phyloP scores from a whole-genome alignment of 805 yeast species.

The Cyberlindnera mycetangii region DNA sequence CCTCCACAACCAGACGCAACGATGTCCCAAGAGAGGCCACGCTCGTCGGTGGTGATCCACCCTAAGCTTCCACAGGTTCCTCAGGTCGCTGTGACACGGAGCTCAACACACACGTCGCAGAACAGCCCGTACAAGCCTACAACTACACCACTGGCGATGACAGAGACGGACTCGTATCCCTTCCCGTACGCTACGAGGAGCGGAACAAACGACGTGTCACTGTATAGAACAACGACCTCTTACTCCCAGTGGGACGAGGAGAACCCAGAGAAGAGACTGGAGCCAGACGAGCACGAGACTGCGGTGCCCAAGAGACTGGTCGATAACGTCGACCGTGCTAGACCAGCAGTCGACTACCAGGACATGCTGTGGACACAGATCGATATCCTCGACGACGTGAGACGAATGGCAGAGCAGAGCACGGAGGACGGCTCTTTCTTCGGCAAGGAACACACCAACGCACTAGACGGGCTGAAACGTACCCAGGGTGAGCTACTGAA shows the following conservation, averaged over 20 bases:
- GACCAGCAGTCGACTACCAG: slow-evolving; percentile 62
- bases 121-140: neutral
- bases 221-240: slow-evolving; percentile 1
- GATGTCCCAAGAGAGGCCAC: neutral
- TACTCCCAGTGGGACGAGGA: slow-evolving; percentile 1
- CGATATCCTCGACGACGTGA: slow-evolving; percentile 80
- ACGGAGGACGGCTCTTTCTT: slow-evolving; percentile 13
- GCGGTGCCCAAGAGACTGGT: slow-evolving; percentile 19
- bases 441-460: slow-evolving; percentile 11
- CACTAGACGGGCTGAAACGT: slow-evolving; percentile 20
- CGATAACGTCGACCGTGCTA: slow-evolving; percentile 52
- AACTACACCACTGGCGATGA: neutral
- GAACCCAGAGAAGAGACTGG: neutral
- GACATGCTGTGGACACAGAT: slow-evolving; percentile 86
- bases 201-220: slow-evolving; percentile 5
- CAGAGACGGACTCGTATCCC: neutral
- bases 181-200: slow-evolving; percentile 2
- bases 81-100: neutral
- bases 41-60: neutral
- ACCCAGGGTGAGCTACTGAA: slow-evolving; percentile 12
- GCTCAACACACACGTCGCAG: neutral
- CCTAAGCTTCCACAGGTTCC: neutral
- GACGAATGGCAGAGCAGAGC: slow-evolving; percentile 32
- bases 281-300: no score
- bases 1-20: neutral